Base-by-base conservation (phyloP, 2,329 filamentous ascomycete species). In the Paramyrothecium roridum region DNA sequence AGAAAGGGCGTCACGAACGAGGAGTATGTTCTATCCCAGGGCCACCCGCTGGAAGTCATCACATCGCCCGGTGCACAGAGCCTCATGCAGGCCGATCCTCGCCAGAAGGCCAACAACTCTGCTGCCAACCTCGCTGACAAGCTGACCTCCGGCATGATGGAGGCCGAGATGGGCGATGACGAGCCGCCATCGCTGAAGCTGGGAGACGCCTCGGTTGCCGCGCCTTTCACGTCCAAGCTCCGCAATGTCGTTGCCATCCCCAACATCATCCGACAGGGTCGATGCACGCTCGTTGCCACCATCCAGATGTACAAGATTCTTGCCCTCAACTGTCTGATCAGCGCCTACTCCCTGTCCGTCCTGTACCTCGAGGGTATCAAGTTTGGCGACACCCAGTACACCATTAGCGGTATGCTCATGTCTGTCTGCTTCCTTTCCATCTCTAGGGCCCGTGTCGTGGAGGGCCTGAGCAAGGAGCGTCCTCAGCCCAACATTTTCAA, bases 221-320 rank as follows among this genome's bases (percentile, higher is more conserved):
- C 95, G 1, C 95, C 95, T 0, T 99, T 99, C 73, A 99, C 95
- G 1, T 96, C 91, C 71, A 99, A 99, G 77, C 84, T 99, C 47
- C 90, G 93, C 63, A 97, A 99, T 67, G 95, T 99, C 56, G 85
- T 99, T 65, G 95, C 95, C 40, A 92, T 99, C 56, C 93, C 95
- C 52, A 99, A 99, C 77, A 99, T 99, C 66, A 95, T 99, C 67
- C 90, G 95, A 56, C 95, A 99, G 77, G 95, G 95, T 56, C 90
- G 95, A 59, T 99, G 95, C 79, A 99, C 95, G 8, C 85, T 99
- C 20, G 95, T 99, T 54, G 95, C 95, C 33, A 99, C 95, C 0
- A 98, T 99, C 61, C 95, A 99, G 79, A 99, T 99, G 93, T 99
- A 99, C 86, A 99, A 97, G 83, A 99, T 99, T 65, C 84, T 99